phyloP scores from a whole-genome alignment of 2,329 filamentous ascomycete genomes.

The Massarina eburnea region DNA sequence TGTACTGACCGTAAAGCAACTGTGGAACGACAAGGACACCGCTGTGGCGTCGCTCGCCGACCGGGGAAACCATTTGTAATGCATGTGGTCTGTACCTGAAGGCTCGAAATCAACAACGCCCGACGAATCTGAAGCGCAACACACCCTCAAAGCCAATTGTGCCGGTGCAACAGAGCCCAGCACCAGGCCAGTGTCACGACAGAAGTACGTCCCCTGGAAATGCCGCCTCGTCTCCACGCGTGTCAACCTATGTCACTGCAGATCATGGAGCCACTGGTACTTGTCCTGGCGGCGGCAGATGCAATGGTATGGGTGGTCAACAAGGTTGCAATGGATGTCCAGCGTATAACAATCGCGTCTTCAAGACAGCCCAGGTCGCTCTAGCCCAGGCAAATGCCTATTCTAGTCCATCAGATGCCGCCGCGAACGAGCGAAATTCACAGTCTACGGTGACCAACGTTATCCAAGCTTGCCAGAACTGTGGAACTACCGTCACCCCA shows the following conservation, averaged over 20 bases:
- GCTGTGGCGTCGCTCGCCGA: conserved; percentile 88
- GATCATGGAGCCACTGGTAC: conserved; percentile 79
- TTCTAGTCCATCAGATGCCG: conserved; percentile 14
- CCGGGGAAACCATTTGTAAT: conserved; percentile 95
- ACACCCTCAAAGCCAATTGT: conserved; percentile 44
- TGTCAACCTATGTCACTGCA: conserved; percentile 74
- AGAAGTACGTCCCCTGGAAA: conserved; percentile 44
- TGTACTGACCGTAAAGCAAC: conserved; percentile 63
- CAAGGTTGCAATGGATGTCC: conserved; percentile 95
- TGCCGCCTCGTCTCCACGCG: conserved; percentile 42
- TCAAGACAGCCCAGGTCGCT: conserved; percentile 77
- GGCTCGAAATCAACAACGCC: conserved; percentile 85
- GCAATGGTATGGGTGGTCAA: conserved; percentile 93
- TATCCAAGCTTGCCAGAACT: conserved; percentile 94
- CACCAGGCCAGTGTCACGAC: conserved; percentile 39
- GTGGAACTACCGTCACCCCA: conserved; percentile 92
- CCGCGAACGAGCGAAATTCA: conserved; percentile 17
- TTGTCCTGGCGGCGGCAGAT: conserved; percentile 90
- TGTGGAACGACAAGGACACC: conserved; percentile 93
- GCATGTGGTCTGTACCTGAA: conserved; percentile 95
- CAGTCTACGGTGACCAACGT: conserved; percentile 49
- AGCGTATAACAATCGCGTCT: conserved; percentile 94
- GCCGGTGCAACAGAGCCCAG: conserved; percentile 44
- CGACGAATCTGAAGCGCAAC: conserved; percentile 84
- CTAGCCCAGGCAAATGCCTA: conserved; percentile 48